Conservation (phyloP, 495 filamentous ascomycete species). For the Trichoderma gamsii region DNA sequence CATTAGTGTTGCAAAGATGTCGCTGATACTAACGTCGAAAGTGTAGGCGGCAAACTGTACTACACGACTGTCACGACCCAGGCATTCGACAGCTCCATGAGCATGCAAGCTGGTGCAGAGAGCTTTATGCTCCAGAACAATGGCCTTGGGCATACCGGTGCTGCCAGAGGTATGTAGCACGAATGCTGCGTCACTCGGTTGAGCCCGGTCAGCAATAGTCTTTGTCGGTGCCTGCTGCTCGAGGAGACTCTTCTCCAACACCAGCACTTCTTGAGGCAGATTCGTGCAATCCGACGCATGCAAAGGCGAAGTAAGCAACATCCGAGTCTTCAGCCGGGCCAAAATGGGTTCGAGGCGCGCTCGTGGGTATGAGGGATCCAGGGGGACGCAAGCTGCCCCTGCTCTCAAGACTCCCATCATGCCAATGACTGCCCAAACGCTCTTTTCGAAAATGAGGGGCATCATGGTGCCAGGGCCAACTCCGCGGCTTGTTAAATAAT, state of each 20-base stretch:
- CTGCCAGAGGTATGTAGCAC: too few species aligned
- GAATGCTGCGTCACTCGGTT: too few species aligned
- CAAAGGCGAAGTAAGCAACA: too few species aligned
- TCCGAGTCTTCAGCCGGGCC: background rate
- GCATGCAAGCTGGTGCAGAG: constrained; percentile 18
- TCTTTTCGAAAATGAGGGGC: constrained; percentile 47
- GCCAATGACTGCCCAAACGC: constrained; percentile 31
- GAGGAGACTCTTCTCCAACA: too few species aligned
- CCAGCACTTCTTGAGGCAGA: too few species aligned
- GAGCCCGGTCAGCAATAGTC: too few species aligned
- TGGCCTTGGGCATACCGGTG: too few species aligned
- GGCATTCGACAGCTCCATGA: background rate
- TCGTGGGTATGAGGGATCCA: constrained; percentile 39
- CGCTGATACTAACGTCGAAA: constrained; percentile 49
- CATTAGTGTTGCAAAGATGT: constrained; percentile 48
- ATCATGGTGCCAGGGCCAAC: constrained; percentile 36
- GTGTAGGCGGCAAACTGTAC: constrained; percentile 44
- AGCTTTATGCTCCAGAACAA: constrained; percentile 17
- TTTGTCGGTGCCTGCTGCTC: too few species aligned
- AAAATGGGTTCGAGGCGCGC: too few species aligned
- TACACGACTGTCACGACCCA: constrained; percentile 38
- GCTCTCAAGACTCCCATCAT: constrained; percentile 30
- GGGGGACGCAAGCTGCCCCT: constrained; percentile 50
- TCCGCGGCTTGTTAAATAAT: background rate
- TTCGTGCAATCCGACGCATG: too few species aligned